phyloP scores from a whole-genome alignment of 495 filamentous ascomycete genomes.

The Physcia stellaris region DNA sequence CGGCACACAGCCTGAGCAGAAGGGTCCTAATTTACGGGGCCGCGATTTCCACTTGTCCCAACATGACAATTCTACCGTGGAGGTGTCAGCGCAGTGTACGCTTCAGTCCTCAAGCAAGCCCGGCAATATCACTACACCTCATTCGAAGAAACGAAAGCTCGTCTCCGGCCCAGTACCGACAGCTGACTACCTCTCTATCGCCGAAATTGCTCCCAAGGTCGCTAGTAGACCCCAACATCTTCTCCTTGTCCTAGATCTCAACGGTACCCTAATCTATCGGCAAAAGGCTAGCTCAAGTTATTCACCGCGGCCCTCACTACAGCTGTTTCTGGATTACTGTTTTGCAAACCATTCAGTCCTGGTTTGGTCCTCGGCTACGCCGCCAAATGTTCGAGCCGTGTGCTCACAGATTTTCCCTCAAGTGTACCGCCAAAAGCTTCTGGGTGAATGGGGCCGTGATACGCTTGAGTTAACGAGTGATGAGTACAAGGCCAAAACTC shows the following conservation, averaged over 20 bases:
- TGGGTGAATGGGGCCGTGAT: constrained; percentile 72
- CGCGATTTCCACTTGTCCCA: no score
- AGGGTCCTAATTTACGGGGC: no score
- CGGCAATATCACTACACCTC: not conserved
- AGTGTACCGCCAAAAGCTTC: constrained; percentile 28
- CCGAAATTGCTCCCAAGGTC: constrained; percentile 20
- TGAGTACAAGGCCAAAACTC: constrained; percentile 57
- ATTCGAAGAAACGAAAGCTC: not conserved
- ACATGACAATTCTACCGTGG: no score
- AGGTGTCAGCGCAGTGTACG: not conserved
- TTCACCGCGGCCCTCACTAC: constrained; percentile 44
- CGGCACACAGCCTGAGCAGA: no score
- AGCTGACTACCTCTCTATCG: constrained; percentile 29
- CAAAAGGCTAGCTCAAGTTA: constrained; percentile 25
- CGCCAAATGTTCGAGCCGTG: constrained; percentile 53
- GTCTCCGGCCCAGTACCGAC: constrained; percentile 25
- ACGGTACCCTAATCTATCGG: constrained; percentile 76
- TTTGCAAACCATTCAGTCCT: constrained; percentile 59
- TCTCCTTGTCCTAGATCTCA: constrained; percentile 80
- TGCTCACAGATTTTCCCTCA: constrained; percentile 37
- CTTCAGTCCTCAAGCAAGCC: not conserved
- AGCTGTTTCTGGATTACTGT: constrained; percentile 51
- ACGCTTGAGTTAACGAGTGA: constrained; percentile 46
- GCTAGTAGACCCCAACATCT: constrained; percentile 30
- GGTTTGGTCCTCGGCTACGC: constrained; percentile 80